A percentile compares a stretch with the other conserved stretches of the same genome.
Conservation (phyloP, 78 protist genomes). For the Chrysochromulina tobinii region DNA sequence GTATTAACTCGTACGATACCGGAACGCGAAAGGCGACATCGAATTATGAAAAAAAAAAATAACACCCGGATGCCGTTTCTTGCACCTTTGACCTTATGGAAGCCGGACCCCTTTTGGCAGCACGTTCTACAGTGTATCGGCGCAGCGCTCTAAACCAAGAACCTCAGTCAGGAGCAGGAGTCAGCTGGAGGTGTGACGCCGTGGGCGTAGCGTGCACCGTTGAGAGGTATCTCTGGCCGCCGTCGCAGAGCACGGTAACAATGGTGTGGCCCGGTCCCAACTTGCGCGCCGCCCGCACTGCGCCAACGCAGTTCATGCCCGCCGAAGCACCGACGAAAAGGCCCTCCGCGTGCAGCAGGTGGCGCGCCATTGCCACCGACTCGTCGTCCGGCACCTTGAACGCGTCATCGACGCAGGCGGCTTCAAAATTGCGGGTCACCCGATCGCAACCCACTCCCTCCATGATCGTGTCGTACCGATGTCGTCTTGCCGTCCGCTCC, state of each 20-base stretch:
- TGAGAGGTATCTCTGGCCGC: neutral
- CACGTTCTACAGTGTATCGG: too few species aligned
- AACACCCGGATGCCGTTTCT: too few species aligned
- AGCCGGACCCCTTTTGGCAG: too few species aligned
- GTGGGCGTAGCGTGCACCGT: too few species aligned
- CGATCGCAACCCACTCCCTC: slow-evolving; percentile 70
- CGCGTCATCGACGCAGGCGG: slow-evolving; percentile 66
- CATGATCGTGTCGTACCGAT: slow-evolving; percentile 36
- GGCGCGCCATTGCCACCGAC: slow-evolving; percentile 74
- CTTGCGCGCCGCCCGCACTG: slow-evolving; percentile 64
- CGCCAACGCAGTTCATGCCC: slow-evolving; percentile 77
- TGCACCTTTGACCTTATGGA: too few species aligned
- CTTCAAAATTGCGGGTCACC: slow-evolving; percentile 64
- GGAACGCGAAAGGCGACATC: too few species aligned
- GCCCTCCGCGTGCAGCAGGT: slow-evolving; percentile 63
- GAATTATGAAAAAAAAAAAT: too few species aligned
- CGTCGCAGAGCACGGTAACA: slow-evolving; percentile 58
- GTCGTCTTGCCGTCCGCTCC: slow-evolving; percentile 19
- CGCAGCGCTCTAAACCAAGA: too few species aligned
- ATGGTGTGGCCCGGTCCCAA: slow-evolving; percentile 73
- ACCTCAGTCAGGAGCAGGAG: too few species aligned
- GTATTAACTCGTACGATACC: too few species aligned
- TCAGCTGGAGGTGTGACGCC: too few species aligned
- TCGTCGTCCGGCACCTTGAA: slow-evolving; percentile 65
- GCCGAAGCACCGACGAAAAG: slow-evolving; percentile 78